Evolutionary conservation across 106 monocot species (phyloP), one percentile per base, ranked within the genome.

Genomic region (Ottelia alismoides): DNA sequence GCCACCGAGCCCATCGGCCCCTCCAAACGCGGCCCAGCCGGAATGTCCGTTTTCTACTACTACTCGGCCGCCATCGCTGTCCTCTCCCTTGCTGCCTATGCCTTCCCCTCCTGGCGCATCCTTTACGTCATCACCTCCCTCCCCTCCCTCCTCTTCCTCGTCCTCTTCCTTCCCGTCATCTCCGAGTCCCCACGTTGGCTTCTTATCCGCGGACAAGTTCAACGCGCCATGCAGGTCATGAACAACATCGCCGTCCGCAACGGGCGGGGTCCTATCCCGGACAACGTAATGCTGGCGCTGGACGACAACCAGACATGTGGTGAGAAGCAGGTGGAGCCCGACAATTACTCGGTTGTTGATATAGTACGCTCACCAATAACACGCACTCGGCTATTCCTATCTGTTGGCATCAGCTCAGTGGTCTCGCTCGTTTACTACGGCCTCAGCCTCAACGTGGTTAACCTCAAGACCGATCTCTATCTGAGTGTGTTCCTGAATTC

Each of bases 31-130:
- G 92, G 77, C 23, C 30, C 22, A 2, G 87, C 65, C 28, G 92
- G 87, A 3, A 87, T 87, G 92, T 93, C 80, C 45, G 80, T 80
- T 22, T 93, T 93, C 75, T 93, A 87, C 83, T 93, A 87, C 72
- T 93, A 87, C 77, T 83, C 87, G 55, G 68, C 53, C 50, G 92
- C 83, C 31, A 80, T 73, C 61, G 80, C 72, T 12, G 18, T 71
- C 43, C 83, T 93, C 65, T 58, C 87, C 23, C 65, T 63, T 58
- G 51, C 71, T 4, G 87, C 92, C 46, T 78, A 73, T 67, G 2
- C 67, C 55, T 73, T 87, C 60, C 67, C 11, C 2, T 62, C 79
- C 2, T 93, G 92, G 92, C 67, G 92, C 20, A 10, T 25, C 0
- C 83, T 87, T 46, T 93, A 83, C 62, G 25, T 79, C 25, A 66